Base-by-base conservation (phyloP, 495 filamentous ascomycete genomes). In the Ascodesmis nigricans region DNA sequence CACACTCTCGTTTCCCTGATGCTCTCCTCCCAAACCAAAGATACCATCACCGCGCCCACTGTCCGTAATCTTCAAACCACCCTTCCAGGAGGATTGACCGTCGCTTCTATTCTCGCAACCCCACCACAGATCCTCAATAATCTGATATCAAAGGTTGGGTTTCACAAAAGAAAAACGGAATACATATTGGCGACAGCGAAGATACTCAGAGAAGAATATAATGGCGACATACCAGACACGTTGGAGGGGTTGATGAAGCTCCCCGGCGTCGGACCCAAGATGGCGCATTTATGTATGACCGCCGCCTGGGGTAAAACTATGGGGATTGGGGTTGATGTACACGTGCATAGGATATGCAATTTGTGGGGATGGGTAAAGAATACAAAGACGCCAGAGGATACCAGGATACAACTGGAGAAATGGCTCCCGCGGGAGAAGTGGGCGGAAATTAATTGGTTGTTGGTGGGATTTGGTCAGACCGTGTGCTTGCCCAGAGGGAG, bases 11-110 rank as follows among this genome's bases (percentile, higher is more conserved):
- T 90, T 18, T 71, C 84, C 2, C 59, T 99, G 34, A 95, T 99
- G 90, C 69, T 99, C n/a, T 84, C 76, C 3, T 77, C 71, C 8
- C 87, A 97, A 52, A 97, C 87, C 2, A 93, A 92, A 50, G 87
- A 97, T 55, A 91, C 84, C 0, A 76, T 83, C 27, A 97, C 75
- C 11, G 78, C 84, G 0, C 67, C 71, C 8, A 82, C 79, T 6
- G 91, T 97, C 73, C 59, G 59, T 36, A 65, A 71, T 3, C 57
- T 97, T 35, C 73, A 83, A 39, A 72, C 65, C 0, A 68, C 79
- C 32, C 68, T 95, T 23, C 72, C 65, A 42, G 55, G 61, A 9
- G 64, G 66, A 0, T 59, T 95, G 18, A 90, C 65, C 35, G 60
- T 97, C 17, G 64, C 77, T 33, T 80, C 80, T 36, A 71, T 95